Percentiles rank a stretch among this genome's conserved stretches.
Conservation (phyloP, 75 land plant species). For the Isoetes taiwanensis region DNA sequence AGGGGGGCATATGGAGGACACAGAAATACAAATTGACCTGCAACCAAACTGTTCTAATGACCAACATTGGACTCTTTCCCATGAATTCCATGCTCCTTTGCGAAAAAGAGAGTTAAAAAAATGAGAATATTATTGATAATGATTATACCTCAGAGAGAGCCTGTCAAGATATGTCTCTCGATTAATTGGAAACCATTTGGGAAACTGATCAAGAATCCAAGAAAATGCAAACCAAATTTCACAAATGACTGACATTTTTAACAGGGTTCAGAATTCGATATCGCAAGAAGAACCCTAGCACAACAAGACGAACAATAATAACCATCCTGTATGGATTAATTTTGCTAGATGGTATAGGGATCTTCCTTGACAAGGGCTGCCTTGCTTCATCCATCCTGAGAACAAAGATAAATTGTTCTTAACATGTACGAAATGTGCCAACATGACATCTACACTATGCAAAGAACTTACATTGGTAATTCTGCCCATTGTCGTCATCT, state of each 20-base stretch:
- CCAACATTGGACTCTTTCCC: too few relatives aligned
- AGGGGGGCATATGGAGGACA: too few relatives aligned
- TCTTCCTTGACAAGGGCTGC: conserved; percentile 75
- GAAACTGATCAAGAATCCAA: conserved; percentile 84
- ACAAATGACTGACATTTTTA: conserved; percentile 61
- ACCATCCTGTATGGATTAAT: conserved; percentile 84
- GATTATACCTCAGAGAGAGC: conserved; percentile 52
- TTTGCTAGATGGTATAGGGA: conserved; percentile 63
- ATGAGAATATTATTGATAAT: too few relatives aligned
- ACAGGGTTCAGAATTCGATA: conserved; percentile 78
- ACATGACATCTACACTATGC: background rate
- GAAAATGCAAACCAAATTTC: conserved; percentile 86
- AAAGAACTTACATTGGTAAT: background rate
- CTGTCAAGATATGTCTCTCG: conserved; percentile 84
- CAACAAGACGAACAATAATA: conserved; percentile 54
- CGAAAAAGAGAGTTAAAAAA: too few relatives aligned
- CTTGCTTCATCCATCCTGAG: conserved; percentile 77
- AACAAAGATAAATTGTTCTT: too few relatives aligned
- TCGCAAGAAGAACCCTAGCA: conserved; percentile 55
- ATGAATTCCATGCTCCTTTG: too few relatives aligned
- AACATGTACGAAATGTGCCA: too few relatives aligned
- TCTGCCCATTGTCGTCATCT: conserved; percentile 18
- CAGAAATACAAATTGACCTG: too few relatives aligned
- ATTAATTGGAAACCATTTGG: conserved; percentile 74
- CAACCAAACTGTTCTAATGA: too few relatives aligned